Base-by-base conservation (phyloP, 345 rosid genomes). In the Trapa bicornis region DNA sequence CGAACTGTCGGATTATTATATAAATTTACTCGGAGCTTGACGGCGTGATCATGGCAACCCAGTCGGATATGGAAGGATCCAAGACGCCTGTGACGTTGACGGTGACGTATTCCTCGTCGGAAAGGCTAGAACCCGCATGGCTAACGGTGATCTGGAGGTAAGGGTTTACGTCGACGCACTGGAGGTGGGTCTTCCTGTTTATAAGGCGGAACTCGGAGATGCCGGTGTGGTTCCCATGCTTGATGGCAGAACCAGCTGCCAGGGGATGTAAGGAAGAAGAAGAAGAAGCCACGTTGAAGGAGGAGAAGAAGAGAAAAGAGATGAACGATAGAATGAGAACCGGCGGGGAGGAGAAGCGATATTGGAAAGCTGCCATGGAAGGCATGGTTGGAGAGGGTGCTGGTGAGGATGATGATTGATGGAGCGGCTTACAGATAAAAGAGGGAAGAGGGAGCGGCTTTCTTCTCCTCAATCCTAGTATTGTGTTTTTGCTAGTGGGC, bases 11-110 rank as follows among this genome's bases (percentile, higher is more conserved):
- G 47, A 10, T 45, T 22, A 22, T 22, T 22, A 22, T 22, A 22
- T 10, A 10, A 48, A 12, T 11, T 39, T 85, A 87, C 94, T 71
- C 67, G 0, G 90, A 74, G 62, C 64, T 61, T 17, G 88, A 75
- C 35, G 94, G 88, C 13, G 94, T 79, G 41, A 87, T 81, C 88
- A 87, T 87, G 75, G 85, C 94, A 35, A 87, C 72, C 94, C 94
- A 87, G 7, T 83, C 79, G 37, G 32, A 13, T 0, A 66, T 16
- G 0, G 79, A 67, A 0, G 93, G 93, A 6, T 13, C 35, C 22
- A 77, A 41, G 54, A 85, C 82, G 0, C 89, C 89, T 9, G 66
- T 63, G 36, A 80, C 88, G 0, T 75, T 85, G 1, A 87, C 87
- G 0, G 57, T 72, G 13, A 87, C 72, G 35, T 48, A 75, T 42